Base-by-base conservation (phyloP, 352 stramenopile species). In the Phytophthora chlamydospora region DNA sequence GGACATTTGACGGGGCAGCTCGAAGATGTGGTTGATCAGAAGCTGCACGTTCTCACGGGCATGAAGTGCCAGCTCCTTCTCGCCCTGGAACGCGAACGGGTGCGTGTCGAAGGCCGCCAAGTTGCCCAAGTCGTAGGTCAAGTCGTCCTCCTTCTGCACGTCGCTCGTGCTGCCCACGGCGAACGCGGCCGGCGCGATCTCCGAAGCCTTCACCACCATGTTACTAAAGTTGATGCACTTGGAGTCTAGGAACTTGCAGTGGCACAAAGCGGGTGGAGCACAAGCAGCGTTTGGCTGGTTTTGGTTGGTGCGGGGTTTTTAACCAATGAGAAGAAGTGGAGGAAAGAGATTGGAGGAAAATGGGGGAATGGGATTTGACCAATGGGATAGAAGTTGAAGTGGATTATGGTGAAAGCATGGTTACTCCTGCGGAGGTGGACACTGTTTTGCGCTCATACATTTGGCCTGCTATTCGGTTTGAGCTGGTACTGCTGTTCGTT, bases 21-120 rank as follows among this genome's bases (percentile, higher is more conserved):
- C 83, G 63, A 97, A 97, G 52, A 99, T 87, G 53, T 89, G 87
- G 72, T 89, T 88, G 58, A 99, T 83, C 44, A 99, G 62, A 45
- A 99, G 85, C 67, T 98, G 93, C 48, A 97, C 95, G 53, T 97
- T 98, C 63, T 97, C 88, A 16, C 80, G 81, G 27, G 96, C 92
- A 60, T 97, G 89, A 35, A 92, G 60, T 4, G 96, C 78, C 39
- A 99, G 71, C 40, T 95, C 81, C 64, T 98, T 96, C 57, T 96
- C 87, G 70, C 76, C 89, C 71, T 80, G 62, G 69, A 81, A 89
- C 39, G 71, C 58, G 70, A 96, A 92, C 56, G 87, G 88, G 49
- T 97, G 89, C 72, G 87, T 95, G 70, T 97, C 88, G 27, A 95
- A 95, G 10, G 86, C 91, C 50, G 84, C 74, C 39, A 98, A 61